Conservation (phyloP, 305 asterid species). For the Fraxinus sp. region DNA sequence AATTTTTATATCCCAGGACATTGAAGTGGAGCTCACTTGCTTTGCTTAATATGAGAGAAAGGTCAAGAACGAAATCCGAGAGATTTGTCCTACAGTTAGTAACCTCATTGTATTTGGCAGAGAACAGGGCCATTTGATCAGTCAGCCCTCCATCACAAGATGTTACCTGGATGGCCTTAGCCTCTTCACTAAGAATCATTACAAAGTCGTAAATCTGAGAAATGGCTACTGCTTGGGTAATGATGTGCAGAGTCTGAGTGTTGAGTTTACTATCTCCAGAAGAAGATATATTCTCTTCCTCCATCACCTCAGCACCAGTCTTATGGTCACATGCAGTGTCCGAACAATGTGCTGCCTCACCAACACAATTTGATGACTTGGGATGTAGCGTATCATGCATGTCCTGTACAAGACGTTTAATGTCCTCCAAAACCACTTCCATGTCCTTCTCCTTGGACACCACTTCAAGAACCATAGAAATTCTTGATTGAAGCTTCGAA, state of each 20-base stretch:
- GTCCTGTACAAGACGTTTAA: conserved; percentile 58
- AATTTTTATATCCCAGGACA: conserved; percentile 52
- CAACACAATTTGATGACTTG: conserved; percentile 33
- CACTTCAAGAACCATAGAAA: conserved; percentile 56
- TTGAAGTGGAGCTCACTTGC: conserved; percentile 57
- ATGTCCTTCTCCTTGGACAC: conserved; percentile 54
- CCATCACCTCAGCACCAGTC: conserved; percentile 26
- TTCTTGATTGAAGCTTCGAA: conserved; percentile 55
- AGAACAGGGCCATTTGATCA: conserved; percentile 44
- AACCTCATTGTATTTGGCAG: conserved; percentile 58
- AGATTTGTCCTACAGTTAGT: conserved; percentile 35
- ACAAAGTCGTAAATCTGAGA: conserved; percentile 58
- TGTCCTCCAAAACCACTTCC: conserved; percentile 52
- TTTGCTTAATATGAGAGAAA: conserved; percentile 53
- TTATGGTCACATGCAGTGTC: conserved; percentile 28
- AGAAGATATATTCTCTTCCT: conserved; percentile 29
- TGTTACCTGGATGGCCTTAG: conserved; percentile 47
- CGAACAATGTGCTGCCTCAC: conserved; percentile 33
- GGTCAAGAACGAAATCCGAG: conserved; percentile 55
- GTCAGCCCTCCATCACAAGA: conserved; percentile 48
- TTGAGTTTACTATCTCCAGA: conserved; percentile 32
- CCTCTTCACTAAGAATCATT: conserved; percentile 59
- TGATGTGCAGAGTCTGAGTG: conserved; percentile 23
- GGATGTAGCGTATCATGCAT: conserved; percentile 40
- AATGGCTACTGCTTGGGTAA: conserved; percentile 44